phyloP scores from a whole-genome alignment of 345 rosid species.

The Sonneratia caseolaris region DNA sequence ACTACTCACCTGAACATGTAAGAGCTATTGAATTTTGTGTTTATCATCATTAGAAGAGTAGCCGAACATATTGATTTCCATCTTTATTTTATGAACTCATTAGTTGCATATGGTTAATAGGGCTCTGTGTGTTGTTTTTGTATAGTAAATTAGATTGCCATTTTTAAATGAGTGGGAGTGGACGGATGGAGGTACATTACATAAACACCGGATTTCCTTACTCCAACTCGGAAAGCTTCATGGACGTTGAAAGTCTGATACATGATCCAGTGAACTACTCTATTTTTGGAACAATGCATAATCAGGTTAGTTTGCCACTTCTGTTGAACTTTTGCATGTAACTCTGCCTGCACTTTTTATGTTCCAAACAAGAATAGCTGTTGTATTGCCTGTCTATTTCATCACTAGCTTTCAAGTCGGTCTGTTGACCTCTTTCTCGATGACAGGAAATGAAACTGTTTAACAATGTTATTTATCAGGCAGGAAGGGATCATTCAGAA shows the following conservation, averaged over 20 bases:
- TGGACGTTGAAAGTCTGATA: constrained; percentile 47
- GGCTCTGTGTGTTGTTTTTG: background rate
- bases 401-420: too few species aligned
- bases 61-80: background rate
- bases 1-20: background rate
- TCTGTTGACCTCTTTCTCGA: too few species aligned
- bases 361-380: background rate
- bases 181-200: constrained; percentile 51
- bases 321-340: background rate
- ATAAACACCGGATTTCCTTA: constrained; percentile 47
- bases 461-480: too few species aligned
- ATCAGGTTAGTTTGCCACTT: constrained; percentile 32
- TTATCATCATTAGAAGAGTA: background rate
- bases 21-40: background rate
- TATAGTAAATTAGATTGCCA: background rate
- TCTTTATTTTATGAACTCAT: background rate
- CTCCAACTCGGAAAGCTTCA: constrained; percentile 41
- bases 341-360: background rate
- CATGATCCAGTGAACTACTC: constrained; percentile 30
- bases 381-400: too few species aligned
- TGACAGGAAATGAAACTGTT: too few species aligned
- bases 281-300: constrained; percentile 25
- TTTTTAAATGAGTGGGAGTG: constrained; percentile 33
- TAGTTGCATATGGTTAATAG: background rate
- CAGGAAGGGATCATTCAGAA: too few species aligned